Conservation (phyloP, 1,284 basidiomycete genomes). For the Melanopsichium pennsylvanicum region DNA sequence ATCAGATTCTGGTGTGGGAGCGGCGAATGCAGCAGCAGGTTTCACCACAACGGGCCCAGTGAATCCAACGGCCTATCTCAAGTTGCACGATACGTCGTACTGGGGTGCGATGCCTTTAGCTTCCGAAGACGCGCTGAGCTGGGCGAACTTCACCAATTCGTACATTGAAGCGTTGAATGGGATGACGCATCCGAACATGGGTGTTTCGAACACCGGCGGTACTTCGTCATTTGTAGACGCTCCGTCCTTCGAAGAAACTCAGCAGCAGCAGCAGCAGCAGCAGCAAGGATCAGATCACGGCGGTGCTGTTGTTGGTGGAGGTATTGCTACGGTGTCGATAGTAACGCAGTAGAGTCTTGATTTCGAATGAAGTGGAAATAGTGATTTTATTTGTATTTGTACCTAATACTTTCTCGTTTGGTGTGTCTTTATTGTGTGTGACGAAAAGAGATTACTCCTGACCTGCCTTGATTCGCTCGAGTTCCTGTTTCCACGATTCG, state of each 20-base stretch:
- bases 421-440: neutral
- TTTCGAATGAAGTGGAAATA: too few species aligned
- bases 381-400: conserved; percentile 13
- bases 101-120: conserved; percentile 48
- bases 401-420: neutral
- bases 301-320: too few species aligned
- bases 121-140: conserved; percentile 39
- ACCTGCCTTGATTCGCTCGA: conserved; percentile 53
- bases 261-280: too few species aligned
- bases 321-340: too few species aligned
- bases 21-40: neutral
- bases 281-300: too few species aligned
- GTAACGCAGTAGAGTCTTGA: too few species aligned
- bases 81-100: conserved; percentile 46
- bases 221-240: too few species aligned
- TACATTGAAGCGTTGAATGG: conserved; percentile 49
- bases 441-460: conserved; percentile 9
- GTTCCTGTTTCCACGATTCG: conserved; percentile 51
- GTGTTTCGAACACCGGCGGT: too few species aligned
- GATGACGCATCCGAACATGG: conserved; percentile 12
- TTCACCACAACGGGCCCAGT: conserved; percentile 1
- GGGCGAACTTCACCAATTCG: conserved; percentile 46
- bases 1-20: too few species aligned
- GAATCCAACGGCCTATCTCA: conserved; percentile 35
- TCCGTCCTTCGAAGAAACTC: too few species aligned